phyloP scores from a whole-genome alignment of 768 basidiomycete species.

The Phaeotremella skinneri region DNA sequence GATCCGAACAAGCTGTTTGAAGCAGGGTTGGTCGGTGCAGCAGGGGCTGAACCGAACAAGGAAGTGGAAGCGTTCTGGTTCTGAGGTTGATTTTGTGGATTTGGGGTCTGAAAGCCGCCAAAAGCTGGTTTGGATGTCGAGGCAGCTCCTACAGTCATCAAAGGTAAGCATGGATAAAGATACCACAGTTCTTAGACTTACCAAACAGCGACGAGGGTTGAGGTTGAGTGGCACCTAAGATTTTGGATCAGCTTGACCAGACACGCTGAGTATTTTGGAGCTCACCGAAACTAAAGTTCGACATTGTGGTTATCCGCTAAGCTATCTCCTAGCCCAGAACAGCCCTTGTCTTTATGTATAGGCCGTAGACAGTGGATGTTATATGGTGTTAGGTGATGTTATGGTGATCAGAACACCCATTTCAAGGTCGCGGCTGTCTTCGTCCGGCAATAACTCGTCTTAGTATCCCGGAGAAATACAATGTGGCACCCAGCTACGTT shows the following conservation, averaged over 20 bases:
- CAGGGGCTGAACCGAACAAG: constrained; percentile 20
- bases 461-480: too few relatives aligned
- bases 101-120: constrained; percentile 31
- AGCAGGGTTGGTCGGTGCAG: constrained; percentile 16
- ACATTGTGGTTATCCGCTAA: background rate
- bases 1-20: constrained; percentile 7
- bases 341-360: too few relatives aligned
- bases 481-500: too few relatives aligned
- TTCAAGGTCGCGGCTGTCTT: too few relatives aligned
- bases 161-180: too few relatives aligned
- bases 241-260: background rate
- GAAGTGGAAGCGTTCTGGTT: background rate
- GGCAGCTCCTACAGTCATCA: constrained; percentile 2
- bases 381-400: too few relatives aligned
- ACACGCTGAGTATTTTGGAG: background rate
- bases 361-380: too few relatives aligned
- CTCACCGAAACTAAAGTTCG: constrained; percentile 18
- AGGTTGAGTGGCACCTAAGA: background rate
- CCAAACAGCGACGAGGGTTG: constrained; percentile 12
- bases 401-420: too few relatives aligned
- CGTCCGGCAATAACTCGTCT: too few relatives aligned
- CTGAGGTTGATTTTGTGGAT: constrained; percentile 14
- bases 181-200: background rate
- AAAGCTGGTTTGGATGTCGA: constrained; percentile 29
- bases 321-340: too few relatives aligned